Evolutionary conservation across 768 basidiomycete species (phyloP), one percentile per base, ranked within the genome.

Genomic region (Lentinula raphanica): DNA sequence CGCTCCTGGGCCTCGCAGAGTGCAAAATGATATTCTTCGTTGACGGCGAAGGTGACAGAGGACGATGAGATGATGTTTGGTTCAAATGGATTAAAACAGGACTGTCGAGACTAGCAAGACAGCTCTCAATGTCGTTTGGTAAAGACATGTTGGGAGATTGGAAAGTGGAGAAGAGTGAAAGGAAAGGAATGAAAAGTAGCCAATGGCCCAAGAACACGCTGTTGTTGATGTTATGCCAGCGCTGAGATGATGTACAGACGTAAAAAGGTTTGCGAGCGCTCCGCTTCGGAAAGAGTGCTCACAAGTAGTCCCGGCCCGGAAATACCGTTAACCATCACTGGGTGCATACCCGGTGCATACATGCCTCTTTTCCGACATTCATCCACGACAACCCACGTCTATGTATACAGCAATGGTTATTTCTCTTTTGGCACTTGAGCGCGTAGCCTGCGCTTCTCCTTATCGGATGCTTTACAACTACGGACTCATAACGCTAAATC

Each of bases 71-170:
- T n/a, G n/a, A n/a, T 29, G 49, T 35, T 15, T 28, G 46, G 27
- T 48, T 48, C 46, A 48, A 48, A 7, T 50, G 15, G 13, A 39
- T 39, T 40, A 36, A 39, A 28, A 53, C 21, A 27, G 51, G 51
- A 12, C 25, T 32, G 51, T 53, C 51, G 3, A 53, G 36, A n/a
- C 32, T 53, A 13, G 32, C 51, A 13, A 53, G 36, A 53, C 51
- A 53, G 40, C 19, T 53, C 23, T 53, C 51, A 53, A 53, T 38
- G 38, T 53, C 51, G 51, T 2, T 50, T 28, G 32, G 49, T 8
- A 36, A 15, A 12, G 31, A 19, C 49, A 50, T 50, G 31, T 35
- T 21, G 29, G 32, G 13, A n/a, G n/a, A 13, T 13, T 35, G 32
- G 32, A 35, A n/a, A n/a, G n/a, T 13, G 32, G 8, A 8, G 32